A percentile compares a stretch with the other conserved stretches of the same genome.
Evolutionary conservation across 169 alveolate genomes (phyloP).

Genomic region (Cryptosporidium felis): DNA sequence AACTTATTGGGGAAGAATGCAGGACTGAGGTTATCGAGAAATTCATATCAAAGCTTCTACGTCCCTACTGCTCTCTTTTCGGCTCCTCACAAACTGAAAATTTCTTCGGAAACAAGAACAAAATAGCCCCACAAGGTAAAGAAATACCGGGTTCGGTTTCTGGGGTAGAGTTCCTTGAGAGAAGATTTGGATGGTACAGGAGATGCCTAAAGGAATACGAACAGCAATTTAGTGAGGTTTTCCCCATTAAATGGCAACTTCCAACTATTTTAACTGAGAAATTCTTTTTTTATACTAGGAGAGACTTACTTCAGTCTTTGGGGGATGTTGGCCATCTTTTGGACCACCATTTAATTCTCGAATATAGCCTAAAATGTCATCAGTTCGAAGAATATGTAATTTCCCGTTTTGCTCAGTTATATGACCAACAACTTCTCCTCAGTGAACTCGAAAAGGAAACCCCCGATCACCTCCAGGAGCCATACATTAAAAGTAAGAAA

Average conservation of each 20-base stretch:
- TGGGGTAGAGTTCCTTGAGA: slow-evolving; percentile 32
- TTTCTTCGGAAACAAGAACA: slow-evolving; percentile 4
- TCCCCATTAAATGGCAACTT: slow-evolving; percentile 31
- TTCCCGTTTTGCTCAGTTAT: slow-evolving; percentile 26
- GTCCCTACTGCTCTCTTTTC: slow-evolving; percentile 31
- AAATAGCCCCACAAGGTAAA: background rate
- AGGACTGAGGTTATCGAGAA: slow-evolving; percentile 32
- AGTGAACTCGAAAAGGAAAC: slow-evolving; percentile 26
- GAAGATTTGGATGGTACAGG: slow-evolving; percentile 67
- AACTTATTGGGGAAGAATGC: slow-evolving; percentile 16
- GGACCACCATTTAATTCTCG: background rate
- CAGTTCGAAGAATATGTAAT: slow-evolving; percentile 33
- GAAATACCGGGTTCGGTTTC: background rate
- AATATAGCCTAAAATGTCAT: slow-evolving; percentile 42
- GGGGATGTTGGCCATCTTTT: slow-evolving; percentile 41
- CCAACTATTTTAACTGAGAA: slow-evolving; percentile 16
- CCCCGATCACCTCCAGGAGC: no score
- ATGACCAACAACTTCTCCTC: slow-evolving; percentile 23
- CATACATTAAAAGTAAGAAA: no score
- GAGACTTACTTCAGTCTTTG: slow-evolving; percentile 14
- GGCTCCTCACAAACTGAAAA: background rate
- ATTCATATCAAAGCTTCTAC: slow-evolving; percentile 20
- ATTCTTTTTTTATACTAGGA: slow-evolving; percentile 14
- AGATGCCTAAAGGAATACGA: slow-evolving; percentile 60
- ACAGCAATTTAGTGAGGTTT: slow-evolving; percentile 62